Evolutionary conservation across 371 early-diverging fungal genomes (phyloP).

Genomic region (Lichtheimia ramosa): DNA sequence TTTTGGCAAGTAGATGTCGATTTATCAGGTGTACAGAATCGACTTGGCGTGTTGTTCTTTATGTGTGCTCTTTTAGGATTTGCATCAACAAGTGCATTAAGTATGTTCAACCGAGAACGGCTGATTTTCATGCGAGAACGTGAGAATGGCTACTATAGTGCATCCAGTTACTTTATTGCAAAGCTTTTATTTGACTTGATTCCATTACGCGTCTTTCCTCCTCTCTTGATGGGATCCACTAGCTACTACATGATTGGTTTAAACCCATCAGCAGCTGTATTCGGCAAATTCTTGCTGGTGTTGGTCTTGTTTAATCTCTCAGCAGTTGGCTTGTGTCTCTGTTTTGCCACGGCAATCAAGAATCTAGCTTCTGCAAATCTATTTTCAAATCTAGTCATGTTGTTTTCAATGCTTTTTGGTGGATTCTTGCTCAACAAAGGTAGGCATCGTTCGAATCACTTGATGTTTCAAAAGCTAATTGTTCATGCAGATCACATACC

Average conservation of each 20-base stretch:
- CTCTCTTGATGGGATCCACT: constrained; percentile 80
- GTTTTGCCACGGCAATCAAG: constrained; percentile 70
- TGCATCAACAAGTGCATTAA: constrained; percentile 69
- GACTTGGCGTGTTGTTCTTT: constrained; percentile 80
- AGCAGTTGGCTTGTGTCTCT: constrained; percentile 77
- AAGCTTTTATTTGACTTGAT: constrained; percentile 82
- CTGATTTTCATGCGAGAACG: constrained; percentile 80
- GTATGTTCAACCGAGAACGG: constrained; percentile 70
- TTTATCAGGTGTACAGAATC: constrained; percentile 82
- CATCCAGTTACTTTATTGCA: constrained; percentile 69
- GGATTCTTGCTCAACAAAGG: constrained; percentile 86
- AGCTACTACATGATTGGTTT: constrained; percentile 86
- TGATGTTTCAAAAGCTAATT: constrained; percentile 7
- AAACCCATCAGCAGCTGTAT: constrained; percentile 51
- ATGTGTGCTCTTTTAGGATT: constrained; percentile 84
- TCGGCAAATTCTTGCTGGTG: constrained; percentile 79
- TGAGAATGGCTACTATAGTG: constrained; percentile 80
- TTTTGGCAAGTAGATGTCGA: constrained; percentile 82
- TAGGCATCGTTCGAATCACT: constrained; percentile 13
- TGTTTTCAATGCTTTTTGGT: constrained; percentile 89
- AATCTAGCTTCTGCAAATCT: constrained; percentile 79
- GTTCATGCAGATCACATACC: constrained; percentile 40
- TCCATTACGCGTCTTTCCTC: constrained; percentile 82
- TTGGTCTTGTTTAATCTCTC: constrained; percentile 82
- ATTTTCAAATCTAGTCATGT: constrained; percentile 72